Evolutionary conservation across 352 stramenopile genomes (phyloP), one percentile per base, ranked within the genome.

Genomic region (Pythium grandisporangium): DNA sequence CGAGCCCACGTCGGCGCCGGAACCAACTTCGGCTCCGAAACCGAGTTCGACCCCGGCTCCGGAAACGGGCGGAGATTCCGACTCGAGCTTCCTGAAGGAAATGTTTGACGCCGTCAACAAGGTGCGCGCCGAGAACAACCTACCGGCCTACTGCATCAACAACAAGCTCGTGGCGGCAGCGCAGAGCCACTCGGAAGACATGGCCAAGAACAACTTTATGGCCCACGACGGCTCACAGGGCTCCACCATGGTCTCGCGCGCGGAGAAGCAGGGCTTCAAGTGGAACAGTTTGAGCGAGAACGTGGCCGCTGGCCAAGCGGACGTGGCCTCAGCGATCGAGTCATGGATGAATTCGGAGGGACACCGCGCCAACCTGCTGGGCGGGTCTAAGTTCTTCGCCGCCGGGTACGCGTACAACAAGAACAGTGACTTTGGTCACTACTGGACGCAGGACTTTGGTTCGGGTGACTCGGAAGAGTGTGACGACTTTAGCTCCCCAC

Each of bases 51-150:
- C n/a, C n/a, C n/a, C n/a, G n/a, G n/a, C n/a, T n/a, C n/a, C n/a
- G n/a, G n/a, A n/a, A n/a, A n/a, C n/a, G n/a, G n/a, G n/a, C n/a
- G n/a, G n/a, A n/a, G n/a, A n/a, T n/a, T n/a, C n/a, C n/a, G n/a
- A n/a, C n/a, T n/a, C n/a, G n/a, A n/a, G n/a, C n/a, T n/a, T n/a
- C n/a, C n/a, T n/a, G n/a, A n/a, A n/a, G n/a, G n/a, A n/a, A 11
- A 43, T 80, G 50, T 64, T 82, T 16, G 55, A 51, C 6, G 61
- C 66, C 5, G 63, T 77, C 21, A 83, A 80, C 45, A 57, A 50
- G 16, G 57, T 78, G 43, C 69, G 69, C 17, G 43, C 51, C n/a
- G 57, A 66, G 13, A 12, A 30, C 1, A 58, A 58, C 1, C 43
- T 77, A 14, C 11, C 51, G 8, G 38, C 55, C 1, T 49, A 76